Conservation (phyloP, 768 basidiomycete genomes). For the Favolaschia claudopus region DNA sequence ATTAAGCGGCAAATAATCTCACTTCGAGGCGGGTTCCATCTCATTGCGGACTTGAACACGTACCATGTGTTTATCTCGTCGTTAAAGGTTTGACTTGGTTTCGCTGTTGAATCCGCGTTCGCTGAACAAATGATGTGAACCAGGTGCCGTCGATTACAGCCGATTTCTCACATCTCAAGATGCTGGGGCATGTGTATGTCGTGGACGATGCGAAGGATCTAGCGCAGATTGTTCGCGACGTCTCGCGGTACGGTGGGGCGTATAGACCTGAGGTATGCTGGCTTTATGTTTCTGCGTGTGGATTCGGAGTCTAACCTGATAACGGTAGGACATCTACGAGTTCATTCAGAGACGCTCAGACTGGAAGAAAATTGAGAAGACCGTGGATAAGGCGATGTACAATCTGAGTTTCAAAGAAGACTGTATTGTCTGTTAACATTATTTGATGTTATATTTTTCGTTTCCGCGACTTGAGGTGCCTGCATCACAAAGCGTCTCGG, state of each 20-base stretch:
- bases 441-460: background rate
- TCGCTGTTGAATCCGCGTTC: background rate
- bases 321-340: conserved; percentile 84
- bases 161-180: conserved; percentile 94
- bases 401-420: conserved; percentile 94
- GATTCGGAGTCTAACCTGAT: background rate
- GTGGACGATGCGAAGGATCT: conserved; percentile 96
- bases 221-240: conserved; percentile 94
- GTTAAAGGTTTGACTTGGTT: conserved; percentile 66
- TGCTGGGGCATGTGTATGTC: conserved; percentile 96
- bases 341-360: conserved; percentile 94
- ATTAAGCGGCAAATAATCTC: conserved; percentile 98
- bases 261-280: conserved; percentile 86
- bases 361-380: conserved; percentile 99
- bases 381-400: conserved; percentile 95
- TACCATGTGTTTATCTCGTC: conserved; percentile 91
- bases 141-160: conserved; percentile 81
- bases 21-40: conserved; percentile 90
- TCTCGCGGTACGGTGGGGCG: conserved; percentile 93
- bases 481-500: no score
- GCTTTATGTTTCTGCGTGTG: background rate
- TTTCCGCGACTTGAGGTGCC: no score
- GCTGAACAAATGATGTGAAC: background rate
- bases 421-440: conserved; percentile 66
- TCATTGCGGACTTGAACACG: conserved; percentile 95